Evolutionary conservation across 345 rosid species (phyloP).

Genomic region (Balakata baccata): DNA sequence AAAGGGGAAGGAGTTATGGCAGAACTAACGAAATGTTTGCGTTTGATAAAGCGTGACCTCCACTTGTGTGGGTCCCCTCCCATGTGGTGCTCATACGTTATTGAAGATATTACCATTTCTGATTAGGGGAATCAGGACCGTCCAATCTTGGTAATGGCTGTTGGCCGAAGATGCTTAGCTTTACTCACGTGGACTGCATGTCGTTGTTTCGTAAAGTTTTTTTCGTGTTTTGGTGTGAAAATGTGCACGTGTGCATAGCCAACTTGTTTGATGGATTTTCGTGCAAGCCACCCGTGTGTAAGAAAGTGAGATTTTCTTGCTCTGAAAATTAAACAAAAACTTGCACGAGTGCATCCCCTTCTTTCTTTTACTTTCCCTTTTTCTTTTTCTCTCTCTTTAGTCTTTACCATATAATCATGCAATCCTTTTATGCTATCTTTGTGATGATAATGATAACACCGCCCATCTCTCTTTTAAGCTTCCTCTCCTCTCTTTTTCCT

Average conservation of each 20-base stretch:
- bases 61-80: constrained; percentile 1
- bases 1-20: constrained; percentile 7
- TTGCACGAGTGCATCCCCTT: constrained; percentile 6
- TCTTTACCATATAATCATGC: background rate
- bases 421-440: background rate
- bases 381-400: background rate
- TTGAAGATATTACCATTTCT: background rate
- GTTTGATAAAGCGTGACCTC: constrained; percentile 20
- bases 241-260: constrained; percentile 59
- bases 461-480: background rate
- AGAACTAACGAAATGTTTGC: background rate
- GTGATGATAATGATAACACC: constrained; percentile 12
- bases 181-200: constrained; percentile 15
- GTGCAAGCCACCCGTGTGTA: constrained; percentile 46
- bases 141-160: background rate
- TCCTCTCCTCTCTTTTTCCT: too few species aligned
- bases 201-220: too few species aligned
- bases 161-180: background rate
- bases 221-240: too few species aligned
- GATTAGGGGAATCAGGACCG: background rate
- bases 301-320: constrained; percentile 24
- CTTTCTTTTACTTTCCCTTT: background rate
- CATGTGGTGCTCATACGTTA: constrained; percentile 1
- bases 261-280: constrained; percentile 31
- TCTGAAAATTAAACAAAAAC: background rate